Evolutionary conservation across 1,139 yeast genomes (phyloP).

Genomic region (Tardiomyces digboiensis): DNA sequence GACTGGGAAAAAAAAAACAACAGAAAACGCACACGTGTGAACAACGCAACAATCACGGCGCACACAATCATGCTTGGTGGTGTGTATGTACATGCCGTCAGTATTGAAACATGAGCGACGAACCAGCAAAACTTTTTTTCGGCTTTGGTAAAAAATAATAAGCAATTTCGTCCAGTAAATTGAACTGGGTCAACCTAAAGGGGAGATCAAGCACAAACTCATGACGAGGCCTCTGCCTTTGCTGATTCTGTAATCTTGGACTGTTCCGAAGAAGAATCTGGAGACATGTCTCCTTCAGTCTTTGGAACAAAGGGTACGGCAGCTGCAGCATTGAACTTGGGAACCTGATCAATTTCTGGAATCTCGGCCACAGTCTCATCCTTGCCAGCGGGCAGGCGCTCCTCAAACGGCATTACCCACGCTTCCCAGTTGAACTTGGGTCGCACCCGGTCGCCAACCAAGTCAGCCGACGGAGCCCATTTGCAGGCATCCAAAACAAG

Average conservation of each 20-base stretch:
- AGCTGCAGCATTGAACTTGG: constrained; percentile 28
- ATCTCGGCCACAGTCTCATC: constrained; percentile 22
- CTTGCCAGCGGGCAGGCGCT: constrained; percentile 34
- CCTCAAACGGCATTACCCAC: constrained; percentile 43
- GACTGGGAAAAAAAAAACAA: not conserved
- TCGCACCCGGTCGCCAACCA: constrained; percentile 38
- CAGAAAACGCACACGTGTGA: too few relatives aligned
- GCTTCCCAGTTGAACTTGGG: constrained; percentile 32
- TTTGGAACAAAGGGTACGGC: constrained; percentile 31
- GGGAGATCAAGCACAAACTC: not conserved
- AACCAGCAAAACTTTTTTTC: too few relatives aligned
- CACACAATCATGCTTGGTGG: too few relatives aligned
- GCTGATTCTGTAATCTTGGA: not conserved
- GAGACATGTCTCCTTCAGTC: constrained; percentile 5
- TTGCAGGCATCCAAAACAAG: constrained; percentile 39
- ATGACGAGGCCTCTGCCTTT: not conserved
- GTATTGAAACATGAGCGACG: too few relatives aligned
- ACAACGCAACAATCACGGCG: too few relatives aligned
- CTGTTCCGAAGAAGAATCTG: not conserved
- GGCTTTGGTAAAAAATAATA: too few relatives aligned
- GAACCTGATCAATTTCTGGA: constrained; percentile 14
- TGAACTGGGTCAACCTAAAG: too few relatives aligned
- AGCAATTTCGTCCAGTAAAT: too few relatives aligned
- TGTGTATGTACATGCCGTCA: too few relatives aligned
- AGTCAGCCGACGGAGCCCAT: constrained; percentile 35